Conservation (phyloP, 768 basidiomycete genomes). For the Trametes gibbosa region DNA sequence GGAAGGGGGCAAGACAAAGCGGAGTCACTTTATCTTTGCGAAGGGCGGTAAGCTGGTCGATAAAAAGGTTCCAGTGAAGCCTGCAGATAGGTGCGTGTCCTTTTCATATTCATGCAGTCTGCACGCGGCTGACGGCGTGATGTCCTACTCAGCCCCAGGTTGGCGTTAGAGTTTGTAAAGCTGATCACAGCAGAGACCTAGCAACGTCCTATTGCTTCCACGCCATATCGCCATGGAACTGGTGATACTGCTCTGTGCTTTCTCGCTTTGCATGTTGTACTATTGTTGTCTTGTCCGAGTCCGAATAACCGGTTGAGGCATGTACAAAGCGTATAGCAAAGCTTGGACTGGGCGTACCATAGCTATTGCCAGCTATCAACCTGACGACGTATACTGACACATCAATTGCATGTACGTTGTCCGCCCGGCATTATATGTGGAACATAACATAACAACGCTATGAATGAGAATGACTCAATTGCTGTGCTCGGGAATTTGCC, state of each 20-base stretch:
- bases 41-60: conserved; percentile 89
- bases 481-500: neutral
- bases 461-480: too few relatives aligned
- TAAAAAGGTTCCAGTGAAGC: conserved; percentile 82
- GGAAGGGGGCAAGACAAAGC: conserved; percentile 77
- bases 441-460: too few relatives aligned
- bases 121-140: neutral
- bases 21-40: conserved; percentile 92
- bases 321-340: too few relatives aligned
- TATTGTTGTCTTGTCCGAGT: too few relatives aligned
- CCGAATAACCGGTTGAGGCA: too few relatives aligned
- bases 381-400: too few relatives aligned
- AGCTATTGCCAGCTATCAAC: too few relatives aligned
- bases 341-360: too few relatives aligned
- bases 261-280: neutral
- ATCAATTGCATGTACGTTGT: too few relatives aligned
- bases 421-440: too few relatives aligned
- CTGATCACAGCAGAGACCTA: neutral
- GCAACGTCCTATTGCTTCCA: too few relatives aligned
- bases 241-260: neutral
- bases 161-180: conserved; percentile 64
- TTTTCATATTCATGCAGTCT: neutral
- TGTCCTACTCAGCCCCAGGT: conserved; percentile 51
- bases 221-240: neutral
- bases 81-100: conserved; percentile 67